Base-by-base conservation (phyloP, 805 yeast genomes). In the Saturnispora bothae region DNA sequence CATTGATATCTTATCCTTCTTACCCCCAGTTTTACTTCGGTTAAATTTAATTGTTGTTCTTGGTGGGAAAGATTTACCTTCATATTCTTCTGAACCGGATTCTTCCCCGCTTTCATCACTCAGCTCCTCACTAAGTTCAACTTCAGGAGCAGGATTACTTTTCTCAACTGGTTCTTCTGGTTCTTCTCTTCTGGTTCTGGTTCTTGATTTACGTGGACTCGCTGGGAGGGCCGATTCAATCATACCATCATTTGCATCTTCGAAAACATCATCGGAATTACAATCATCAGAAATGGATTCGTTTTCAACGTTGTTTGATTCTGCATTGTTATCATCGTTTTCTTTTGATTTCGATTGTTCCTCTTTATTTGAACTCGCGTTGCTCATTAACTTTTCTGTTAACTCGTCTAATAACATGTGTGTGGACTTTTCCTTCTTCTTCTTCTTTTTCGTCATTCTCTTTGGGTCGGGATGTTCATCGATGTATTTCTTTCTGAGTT, bases 341-440 rank as follows among this genome's bases (percentile, higher is more conserved):
- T 23, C 22, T 8, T 36, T 14, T 23, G 13, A 13, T 18, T 13
- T 36, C 22, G 25, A 22, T 16, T 34, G 22, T 12, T 28, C 16
- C 16, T 19, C 23, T 22, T 29, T 23, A 22, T 33, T 25, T 16
- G 39, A 31, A 36, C 39, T 36, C 15, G 28, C 27, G 4, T 30
- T 33, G 22, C 31, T 33, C 4, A 33, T 25, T 28, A 29, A 33
- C 15, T 38, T 37, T 28, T 37, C 40, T 10, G 35, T 37, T 15
- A 37, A 31, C 31, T 37, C 40, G 15, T 37, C 42, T 25, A 36
- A 31, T 16, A 41, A 28, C 28, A 33, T 34, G 8, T 33, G 39
- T 9, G 36, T 32, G 5, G 34, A 21, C 28, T 21, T 31, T 26
- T 16, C 3, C 9, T 15, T 28, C 38, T 30, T 33, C 44, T 34